These are phyloP conservation scores for Pilobolus umbonatus DNA, from an alignment of 192 early-diverging fungal genomes.

Conservation along the genomic window DNA sequence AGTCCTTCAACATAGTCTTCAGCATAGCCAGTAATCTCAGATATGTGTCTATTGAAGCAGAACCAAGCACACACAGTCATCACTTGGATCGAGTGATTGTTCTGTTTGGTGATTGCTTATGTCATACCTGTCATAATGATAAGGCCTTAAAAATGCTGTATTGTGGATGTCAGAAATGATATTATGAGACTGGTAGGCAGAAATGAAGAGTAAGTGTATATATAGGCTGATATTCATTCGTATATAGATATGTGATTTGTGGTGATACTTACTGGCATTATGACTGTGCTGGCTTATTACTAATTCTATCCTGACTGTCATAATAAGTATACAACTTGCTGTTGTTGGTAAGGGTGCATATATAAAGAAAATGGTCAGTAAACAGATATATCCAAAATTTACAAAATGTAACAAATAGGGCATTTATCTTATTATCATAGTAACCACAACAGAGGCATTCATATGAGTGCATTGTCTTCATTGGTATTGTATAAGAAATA, in stretches of 20 bases:
- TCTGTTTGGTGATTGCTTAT: not conserved
- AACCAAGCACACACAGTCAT: too few relatives aligned
- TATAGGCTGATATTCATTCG: not conserved
- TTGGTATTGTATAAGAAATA: slow-evolving; percentile 44
- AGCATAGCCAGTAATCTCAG: too few relatives aligned
- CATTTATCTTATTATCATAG: not conserved
- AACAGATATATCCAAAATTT: slow-evolving; percentile 31
- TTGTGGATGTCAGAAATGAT: slow-evolving; percentile 52
- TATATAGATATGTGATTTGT: slow-evolving; percentile 48
- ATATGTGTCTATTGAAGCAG: too few relatives aligned
- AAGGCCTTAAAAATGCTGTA: slow-evolving; percentile 25
- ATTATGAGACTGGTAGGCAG: slow-evolving; percentile 45
- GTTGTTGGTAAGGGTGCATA: slow-evolving; percentile 38
- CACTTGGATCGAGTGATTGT: not conserved
- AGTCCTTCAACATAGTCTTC: too few relatives aligned
- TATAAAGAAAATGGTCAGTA: too few relatives aligned
- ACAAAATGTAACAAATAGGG: slow-evolving; percentile 4
- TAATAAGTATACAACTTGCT: slow-evolving; percentile 34
- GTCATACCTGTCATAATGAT: slow-evolving; percentile 13
- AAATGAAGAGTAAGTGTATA: slow-evolving; percentile 23
- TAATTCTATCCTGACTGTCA: slow-evolving; percentile 41
- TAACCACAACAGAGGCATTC: not conserved
- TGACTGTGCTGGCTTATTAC: slow-evolving; percentile 43
- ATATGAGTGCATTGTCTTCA: slow-evolving; percentile 28
- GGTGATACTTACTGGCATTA: slow-evolving; percentile 52